A percentile compares a stretch with the other conserved stretches of the same genome.
phyloP scores from a whole-genome alignment of 805 yeast species.

The Saccharomycopsis guyanensis region DNA sequence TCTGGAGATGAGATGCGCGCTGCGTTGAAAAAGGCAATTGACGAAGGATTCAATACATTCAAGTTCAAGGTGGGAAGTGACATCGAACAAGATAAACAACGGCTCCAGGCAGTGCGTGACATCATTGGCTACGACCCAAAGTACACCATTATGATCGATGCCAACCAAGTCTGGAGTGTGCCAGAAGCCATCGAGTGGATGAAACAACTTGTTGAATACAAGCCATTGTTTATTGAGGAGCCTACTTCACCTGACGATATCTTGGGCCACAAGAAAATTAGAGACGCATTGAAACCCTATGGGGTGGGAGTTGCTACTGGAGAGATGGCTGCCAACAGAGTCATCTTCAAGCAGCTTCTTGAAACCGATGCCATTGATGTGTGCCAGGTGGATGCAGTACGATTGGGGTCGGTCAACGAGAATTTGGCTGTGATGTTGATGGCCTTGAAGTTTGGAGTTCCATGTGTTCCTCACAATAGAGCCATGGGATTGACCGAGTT shows the following conservation, averaged over 20 bases:
- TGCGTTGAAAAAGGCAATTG: conserved; percentile 28
- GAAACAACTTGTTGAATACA: conserved; percentile 22
- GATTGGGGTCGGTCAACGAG: conserved; percentile 25
- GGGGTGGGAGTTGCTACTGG: conserved; percentile 25
- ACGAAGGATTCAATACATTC: conserved; percentile 31
- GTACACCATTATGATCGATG: conserved; percentile 23
- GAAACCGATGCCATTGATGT: conserved; percentile 24
- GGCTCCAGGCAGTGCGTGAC: conserved; percentile 32
- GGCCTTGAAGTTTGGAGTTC: conserved; percentile 23
- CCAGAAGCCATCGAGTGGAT: conserved; percentile 25
- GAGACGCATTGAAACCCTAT: conserved; percentile 22
- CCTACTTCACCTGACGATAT: conserved; percentile 26
- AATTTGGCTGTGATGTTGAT: conserved; percentile 23
- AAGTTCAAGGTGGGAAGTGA: conserved; percentile 35
- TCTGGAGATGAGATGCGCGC: conserved; percentile 33
- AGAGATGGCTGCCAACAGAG: conserved; percentile 25
- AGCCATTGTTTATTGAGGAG: conserved; percentile 25
- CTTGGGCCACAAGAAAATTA: conserved; percentile 23
- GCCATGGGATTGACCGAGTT: conserved; percentile 25
- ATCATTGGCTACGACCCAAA: conserved; percentile 30
- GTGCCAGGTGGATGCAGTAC: conserved; percentile 24
- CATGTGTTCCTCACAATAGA: conserved; percentile 24
- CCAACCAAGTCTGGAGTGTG: conserved; percentile 26
- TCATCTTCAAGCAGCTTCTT: conserved; percentile 25
- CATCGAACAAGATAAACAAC: conserved; percentile 28